Evolutionary conservation across 352 stramenopile species (phyloP), one percentile per base, ranked within the genome.

Genomic region (Globisporangium carolinianum): DNA sequence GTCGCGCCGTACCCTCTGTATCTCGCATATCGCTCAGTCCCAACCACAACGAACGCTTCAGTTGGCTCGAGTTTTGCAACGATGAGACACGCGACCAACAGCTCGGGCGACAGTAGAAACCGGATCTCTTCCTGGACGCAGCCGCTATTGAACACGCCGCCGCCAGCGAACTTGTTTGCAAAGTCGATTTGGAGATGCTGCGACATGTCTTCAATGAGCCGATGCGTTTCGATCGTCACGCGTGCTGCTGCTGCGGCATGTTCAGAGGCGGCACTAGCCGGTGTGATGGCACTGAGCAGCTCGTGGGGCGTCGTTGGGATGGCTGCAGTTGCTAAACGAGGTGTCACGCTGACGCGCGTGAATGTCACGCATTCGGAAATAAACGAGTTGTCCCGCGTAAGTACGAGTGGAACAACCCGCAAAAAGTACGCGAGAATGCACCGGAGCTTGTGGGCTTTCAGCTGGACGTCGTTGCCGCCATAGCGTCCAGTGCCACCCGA

Each of bases 51-150:
- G 60, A 92, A 92, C 6, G 76, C 71, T 60, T 92, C 83, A 61
- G 89, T 68, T 2, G 66, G 51, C 45, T 87, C 80, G 35, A 92
- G 56, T 42, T 75, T 77, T 6, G 75, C 74, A 53, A 88, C 83
- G 3, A 92, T 46, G 6, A 89, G 65, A 46, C 81, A 91, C 8
- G 80, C 55, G 18, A 89, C 66, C 10, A 94, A 58, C 35, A 91
- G 61, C 55, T 94, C 83, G 0, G 83, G 83, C 12, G 79, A 89
- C 8, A 91, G 55, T 35, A 88, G 38, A 18, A 94, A 94, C 3
- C 82, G 83, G 51, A 94, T 94, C 70, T 94, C 83, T 65, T 94
- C 83, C 51, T 94, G 83, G 4, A 94, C 83, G 24, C 78, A 89
- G 0, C 83, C 82, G 39, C 65, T 69, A 37, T 73, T 77, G 18